Conservation (phyloP, 441 rosid species). For the Corymbia calophylla region DNA sequence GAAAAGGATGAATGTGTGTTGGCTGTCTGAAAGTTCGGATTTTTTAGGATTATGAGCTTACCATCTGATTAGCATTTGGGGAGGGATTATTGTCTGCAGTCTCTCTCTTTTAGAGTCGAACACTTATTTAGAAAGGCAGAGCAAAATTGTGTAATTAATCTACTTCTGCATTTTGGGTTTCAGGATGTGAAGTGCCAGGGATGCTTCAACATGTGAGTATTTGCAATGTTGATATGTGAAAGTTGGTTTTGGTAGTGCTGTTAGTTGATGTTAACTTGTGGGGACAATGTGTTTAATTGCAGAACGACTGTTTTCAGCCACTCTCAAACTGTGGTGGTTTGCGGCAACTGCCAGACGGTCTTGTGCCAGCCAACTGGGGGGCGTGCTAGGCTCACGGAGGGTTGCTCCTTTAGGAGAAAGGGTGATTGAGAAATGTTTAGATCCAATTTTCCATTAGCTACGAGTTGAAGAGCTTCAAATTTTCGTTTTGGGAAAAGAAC, state of each 20-base stretch:
- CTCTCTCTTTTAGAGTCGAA: neutral
- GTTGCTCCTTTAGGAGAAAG: slow-evolving; percentile 14
- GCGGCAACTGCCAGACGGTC: slow-evolving; percentile 13
- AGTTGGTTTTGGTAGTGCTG: neutral
- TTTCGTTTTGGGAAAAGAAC: neutral
- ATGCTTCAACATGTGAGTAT: slow-evolving; percentile 11
- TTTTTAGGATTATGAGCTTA: neutral
- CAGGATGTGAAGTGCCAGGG: slow-evolving; percentile 17
- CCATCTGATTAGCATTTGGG: neutral
- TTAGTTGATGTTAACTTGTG: neutral
- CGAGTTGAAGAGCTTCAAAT: neutral
- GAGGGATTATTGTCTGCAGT: neutral
- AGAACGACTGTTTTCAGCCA: slow-evolving; percentile 14
- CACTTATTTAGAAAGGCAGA: neutral
- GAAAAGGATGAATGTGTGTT: too few species aligned
- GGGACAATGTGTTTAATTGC: neutral
- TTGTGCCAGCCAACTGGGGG: slow-evolving; percentile 15
- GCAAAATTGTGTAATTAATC: neutral
- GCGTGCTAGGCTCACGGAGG: slow-evolving; percentile 12
- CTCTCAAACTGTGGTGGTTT: slow-evolving; percentile 11
- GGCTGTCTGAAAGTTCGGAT: neutral
- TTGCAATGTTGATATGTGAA: neutral
- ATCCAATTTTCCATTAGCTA: neutral
- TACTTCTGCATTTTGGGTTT: neutral
- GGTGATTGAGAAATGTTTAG: slow-evolving; percentile 4